A percentile compares a stretch with the other conserved stretches of the same genome.
These are phyloP conservation scores for Nannochloropsis oceanica DNA, from an alignment of 108 stramenopile species.

Conservation along the genomic window DNA sequence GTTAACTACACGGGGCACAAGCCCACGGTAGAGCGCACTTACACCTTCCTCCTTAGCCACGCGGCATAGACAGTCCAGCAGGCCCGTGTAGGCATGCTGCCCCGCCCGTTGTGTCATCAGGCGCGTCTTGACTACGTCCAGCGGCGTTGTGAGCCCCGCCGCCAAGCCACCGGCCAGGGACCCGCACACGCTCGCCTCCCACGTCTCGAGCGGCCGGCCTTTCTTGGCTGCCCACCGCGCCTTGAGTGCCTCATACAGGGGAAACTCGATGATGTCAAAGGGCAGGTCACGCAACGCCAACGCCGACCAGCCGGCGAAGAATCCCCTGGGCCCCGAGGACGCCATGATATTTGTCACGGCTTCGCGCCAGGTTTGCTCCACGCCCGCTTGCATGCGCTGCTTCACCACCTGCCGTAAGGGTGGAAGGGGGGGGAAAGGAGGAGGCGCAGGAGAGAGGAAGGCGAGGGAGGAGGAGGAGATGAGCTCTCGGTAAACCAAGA, in stretches of 20 bases:
- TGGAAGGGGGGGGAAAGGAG: too few species aligned
- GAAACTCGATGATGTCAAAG: constrained; percentile 49
- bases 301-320: constrained; percentile 44
- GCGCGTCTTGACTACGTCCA: constrained; percentile 50
- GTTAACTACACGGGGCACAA: constrained; percentile 87
- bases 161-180: constrained; percentile 42
- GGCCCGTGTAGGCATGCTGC: constrained; percentile 22
- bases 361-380: constrained; percentile 10
- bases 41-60: constrained; percentile 36
- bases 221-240: constrained; percentile 14
- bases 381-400: constrained; percentile 70
- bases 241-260: constrained; percentile 49
- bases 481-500: not conserved
- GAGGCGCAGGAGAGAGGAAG: constrained; percentile 37
- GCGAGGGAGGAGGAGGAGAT: constrained; percentile 30
- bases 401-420: constrained; percentile 77
- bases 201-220: constrained; percentile 33
- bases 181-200: constrained; percentile 45
- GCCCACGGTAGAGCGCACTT: constrained; percentile 55
- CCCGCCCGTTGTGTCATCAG: constrained; percentile 37
- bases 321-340: constrained; percentile 29
- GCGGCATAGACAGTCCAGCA: constrained; percentile 17
- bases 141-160: constrained; percentile 47
- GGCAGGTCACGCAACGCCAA: constrained; percentile 47
- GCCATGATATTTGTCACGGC: constrained; percentile 29